phyloP scores from a whole-genome alignment of 2,329 filamentous ascomycete species.

The Alternaria brassicae region DNA sequence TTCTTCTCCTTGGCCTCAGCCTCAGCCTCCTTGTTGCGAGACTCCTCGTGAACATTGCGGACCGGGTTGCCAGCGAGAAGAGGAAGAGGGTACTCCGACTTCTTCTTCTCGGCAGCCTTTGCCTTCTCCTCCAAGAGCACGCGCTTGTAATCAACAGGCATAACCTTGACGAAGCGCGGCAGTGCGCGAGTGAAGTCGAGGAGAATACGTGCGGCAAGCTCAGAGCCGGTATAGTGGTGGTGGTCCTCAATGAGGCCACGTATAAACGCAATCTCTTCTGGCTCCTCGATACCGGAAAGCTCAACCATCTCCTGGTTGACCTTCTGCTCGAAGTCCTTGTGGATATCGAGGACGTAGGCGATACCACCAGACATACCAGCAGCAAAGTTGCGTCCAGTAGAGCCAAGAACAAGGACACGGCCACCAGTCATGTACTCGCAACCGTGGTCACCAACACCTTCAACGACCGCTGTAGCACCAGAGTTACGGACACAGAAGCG shows the following conservation, averaged over 20 bases:
- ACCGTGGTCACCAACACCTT: slow-evolving; percentile 94
- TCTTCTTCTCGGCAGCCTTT: slow-evolving; percentile 85
- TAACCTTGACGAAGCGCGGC: slow-evolving; percentile 88
- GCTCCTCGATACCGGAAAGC: slow-evolving; percentile 81
- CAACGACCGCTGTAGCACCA: slow-evolving; percentile 92
- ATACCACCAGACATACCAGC: slow-evolving; percentile 99
- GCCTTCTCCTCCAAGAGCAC: slow-evolving; percentile 84
- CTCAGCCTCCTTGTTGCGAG: slow-evolving; percentile 63
- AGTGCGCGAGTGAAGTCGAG: slow-evolving; percentile 95
- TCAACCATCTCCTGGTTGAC: slow-evolving; percentile 99
- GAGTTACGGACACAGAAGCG: slow-evolving; percentile 97
- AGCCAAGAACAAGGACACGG: slow-evolving; percentile 83
- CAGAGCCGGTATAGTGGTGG: slow-evolving; percentile 96
- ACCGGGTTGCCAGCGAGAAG: slow-evolving; percentile 72
- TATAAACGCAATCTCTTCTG: slow-evolving; percentile 85
- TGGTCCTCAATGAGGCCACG: slow-evolving; percentile 94
- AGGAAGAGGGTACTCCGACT: slow-evolving; percentile 81
- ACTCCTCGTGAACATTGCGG: slow-evolving; percentile 60
- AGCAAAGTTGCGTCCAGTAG: slow-evolving; percentile 94
- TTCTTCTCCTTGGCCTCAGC: slow-evolving; percentile 70
- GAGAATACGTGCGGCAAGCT: slow-evolving; percentile 88
- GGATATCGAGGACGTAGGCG: slow-evolving; percentile 89
- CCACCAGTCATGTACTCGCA: slow-evolving; percentile 99
- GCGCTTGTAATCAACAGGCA: slow-evolving; percentile 95
- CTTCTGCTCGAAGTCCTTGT: slow-evolving; percentile 88